These are phyloP conservation scores for Cydonia oblonga DNA, from an alignment of 331 rosid species.

Conservation along the genomic window DNA sequence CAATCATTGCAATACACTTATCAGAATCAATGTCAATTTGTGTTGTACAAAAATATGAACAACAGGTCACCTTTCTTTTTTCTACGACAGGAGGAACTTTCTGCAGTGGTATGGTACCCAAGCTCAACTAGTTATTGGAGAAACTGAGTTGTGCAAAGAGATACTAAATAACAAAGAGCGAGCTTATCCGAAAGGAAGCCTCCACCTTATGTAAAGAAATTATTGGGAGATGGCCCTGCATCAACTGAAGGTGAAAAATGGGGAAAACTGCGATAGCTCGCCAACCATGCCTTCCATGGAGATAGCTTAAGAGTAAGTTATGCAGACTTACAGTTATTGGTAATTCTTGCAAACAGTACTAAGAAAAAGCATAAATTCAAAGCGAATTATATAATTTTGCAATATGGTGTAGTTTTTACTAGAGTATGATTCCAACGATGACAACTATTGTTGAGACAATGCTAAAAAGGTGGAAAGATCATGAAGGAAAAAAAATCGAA, in stretches of 20 bases:
- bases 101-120: neutral
- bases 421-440: conserved; percentile 5
- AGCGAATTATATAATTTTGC: too few relatives aligned
- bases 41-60: too few relatives aligned
- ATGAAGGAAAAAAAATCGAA: conserved; percentile 1
- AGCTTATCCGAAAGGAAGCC: neutral
- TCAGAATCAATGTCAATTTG: too few relatives aligned
- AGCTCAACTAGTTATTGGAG: neutral
- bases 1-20: too few relatives aligned
- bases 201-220: too few relatives aligned
- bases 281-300: conserved; percentile 18
- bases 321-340: neutral
- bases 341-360: neutral
- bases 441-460: neutral
- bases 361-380: too few relatives aligned
- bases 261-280: conserved; percentile 13
- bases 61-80: too few relatives aligned
- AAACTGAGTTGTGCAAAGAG: neutral
- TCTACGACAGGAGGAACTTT: neutral
- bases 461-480: neutral
- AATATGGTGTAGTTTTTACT: neutral
- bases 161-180: neutral
- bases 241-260: conserved; percentile 11
- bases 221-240: neutral
- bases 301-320: conserved; percentile 17